Evolutionary conservation across 2,329 filamentous ascomycete genomes (phyloP).

Genomic region (Aspergillus eucalypticola): DNA sequence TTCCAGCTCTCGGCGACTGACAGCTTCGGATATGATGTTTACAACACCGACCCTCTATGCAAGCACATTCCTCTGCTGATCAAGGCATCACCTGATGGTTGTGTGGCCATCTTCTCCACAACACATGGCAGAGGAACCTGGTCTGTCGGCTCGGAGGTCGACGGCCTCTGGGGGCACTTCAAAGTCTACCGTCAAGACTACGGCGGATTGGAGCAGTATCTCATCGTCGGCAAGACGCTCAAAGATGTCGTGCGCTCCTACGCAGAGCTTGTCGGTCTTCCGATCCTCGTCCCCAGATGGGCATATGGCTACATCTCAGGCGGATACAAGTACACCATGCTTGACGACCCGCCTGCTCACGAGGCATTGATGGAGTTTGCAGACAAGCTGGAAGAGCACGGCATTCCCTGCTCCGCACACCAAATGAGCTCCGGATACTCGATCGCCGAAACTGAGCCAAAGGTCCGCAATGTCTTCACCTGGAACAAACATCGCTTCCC

Average conservation of each 20-base stretch:
- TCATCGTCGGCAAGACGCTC: constrained; percentile 66
- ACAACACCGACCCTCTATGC: constrained; percentile 71
- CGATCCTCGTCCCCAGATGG: constrained; percentile 68
- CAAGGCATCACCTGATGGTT: constrained; percentile 64
- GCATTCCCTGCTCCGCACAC: constrained; percentile 69
- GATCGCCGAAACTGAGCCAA: constrained; percentile 65
- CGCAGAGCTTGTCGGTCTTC: constrained; percentile 67
- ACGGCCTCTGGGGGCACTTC: constrained; percentile 73
- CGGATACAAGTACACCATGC: constrained; percentile 63
- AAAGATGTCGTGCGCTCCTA: constrained; percentile 67
- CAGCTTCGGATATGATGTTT: constrained; percentile 71
- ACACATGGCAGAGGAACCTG: constrained; percentile 65
- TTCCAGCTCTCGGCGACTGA: constrained; percentile 70
- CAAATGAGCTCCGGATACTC: constrained; percentile 75
- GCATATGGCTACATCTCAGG: constrained; percentile 73
- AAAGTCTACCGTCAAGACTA: constrained; percentile 73
- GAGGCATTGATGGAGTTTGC: constrained; percentile 64
- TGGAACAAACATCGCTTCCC: constrained; percentile 73
- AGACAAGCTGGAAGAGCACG: constrained; percentile 61
- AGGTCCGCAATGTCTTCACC: constrained; percentile 69
- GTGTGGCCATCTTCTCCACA: constrained; percentile 68
- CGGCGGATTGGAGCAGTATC: constrained; percentile 70
- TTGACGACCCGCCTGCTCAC: constrained; percentile 56
- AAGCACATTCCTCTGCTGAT: constrained; percentile 74
- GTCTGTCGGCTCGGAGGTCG: constrained; percentile 70